Conservation (phyloP, 768 basidiomycete species). For the Lactarius vividus region DNA sequence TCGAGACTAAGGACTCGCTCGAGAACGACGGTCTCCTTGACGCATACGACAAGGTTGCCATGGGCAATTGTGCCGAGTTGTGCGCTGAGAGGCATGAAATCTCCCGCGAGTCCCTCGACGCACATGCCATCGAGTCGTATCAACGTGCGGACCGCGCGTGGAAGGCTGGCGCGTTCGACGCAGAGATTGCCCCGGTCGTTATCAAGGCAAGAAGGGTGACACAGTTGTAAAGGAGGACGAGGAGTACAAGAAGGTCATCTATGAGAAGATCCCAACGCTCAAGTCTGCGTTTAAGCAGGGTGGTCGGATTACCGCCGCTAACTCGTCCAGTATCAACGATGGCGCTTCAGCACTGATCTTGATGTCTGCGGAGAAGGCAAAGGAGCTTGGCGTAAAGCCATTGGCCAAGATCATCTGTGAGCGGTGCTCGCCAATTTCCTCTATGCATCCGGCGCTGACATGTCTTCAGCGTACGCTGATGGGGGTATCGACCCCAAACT, state of each 20-base stretch:
- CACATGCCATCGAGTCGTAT: conserved; percentile 93
- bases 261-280: conserved; percentile 88
- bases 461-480: conserved; percentile 82
- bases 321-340: conserved; percentile 92
- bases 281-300: conserved; percentile 87
- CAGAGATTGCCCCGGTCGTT: conserved; percentile 86
- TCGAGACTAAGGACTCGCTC: conserved; percentile 82
- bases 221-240: conserved; percentile 90
- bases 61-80: conserved; percentile 95
- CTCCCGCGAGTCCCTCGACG: conserved; percentile 83
- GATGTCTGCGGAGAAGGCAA: conserved; percentile 90
- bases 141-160: conserved; percentile 90
- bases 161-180: conserved; percentile 78
- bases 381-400: conserved; percentile 87
- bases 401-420: conserved; percentile 92
- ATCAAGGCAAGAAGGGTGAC: conserved; percentile 94
- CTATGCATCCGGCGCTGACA: conserved; percentile 6
- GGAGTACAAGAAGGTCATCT: conserved; percentile 96
- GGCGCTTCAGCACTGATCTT: conserved; percentile 95
- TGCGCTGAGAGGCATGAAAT: conserved; percentile 81
- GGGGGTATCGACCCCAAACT: conserved; percentile 95
- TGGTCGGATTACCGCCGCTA: conserved; percentile 93
- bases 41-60: conserved; percentile 95
- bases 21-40: conserved; percentile 95
- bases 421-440: conserved; percentile 35